Percentiles rank a stretch among this genome's conserved stretches.
These are phyloP conservation scores for Neobulgaria alba DNA, from an alignment of 2,329 filamentous ascomycete species.

Conservation along the genomic window DNA sequence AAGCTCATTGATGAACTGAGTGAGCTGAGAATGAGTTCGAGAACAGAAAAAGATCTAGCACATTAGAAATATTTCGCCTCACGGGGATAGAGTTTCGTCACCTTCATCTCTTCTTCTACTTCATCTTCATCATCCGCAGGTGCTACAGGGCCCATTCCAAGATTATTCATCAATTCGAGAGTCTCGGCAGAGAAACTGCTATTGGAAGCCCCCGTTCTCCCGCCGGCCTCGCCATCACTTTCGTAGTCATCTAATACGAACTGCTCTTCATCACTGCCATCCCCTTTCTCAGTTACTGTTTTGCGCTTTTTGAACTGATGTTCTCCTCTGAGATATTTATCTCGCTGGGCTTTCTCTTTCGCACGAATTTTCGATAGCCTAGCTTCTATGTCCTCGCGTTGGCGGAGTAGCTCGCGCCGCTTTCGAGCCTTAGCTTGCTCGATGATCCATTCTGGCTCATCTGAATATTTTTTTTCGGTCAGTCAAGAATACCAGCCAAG, in stretches of 20 bases:
- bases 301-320: conserved; percentile 41
- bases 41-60: conserved; percentile 59
- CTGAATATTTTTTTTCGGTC: conserved; percentile 32
- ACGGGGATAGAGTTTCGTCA: conserved; percentile 8
- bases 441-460: conserved; percentile 62
- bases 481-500: conserved; percentile 10
- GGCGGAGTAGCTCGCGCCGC: conserved; percentile 44
- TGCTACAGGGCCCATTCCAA: conserved; percentile 31
- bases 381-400: conserved; percentile 50
- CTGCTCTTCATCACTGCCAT: conserved; percentile 40
- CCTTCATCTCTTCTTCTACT: conserved; percentile 48
- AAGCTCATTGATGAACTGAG: conserved; percentile 61
- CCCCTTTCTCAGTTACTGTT: conserved; percentile 18
- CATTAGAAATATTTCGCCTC: conserved; percentile 5
- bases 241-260: conserved; percentile 63
- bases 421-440: conserved; percentile 52
- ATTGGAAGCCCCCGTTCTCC: conserved; percentile 26
- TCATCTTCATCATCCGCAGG: conserved; percentile 38
- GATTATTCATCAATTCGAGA: conserved; percentile 51
- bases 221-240: conserved; percentile 44
- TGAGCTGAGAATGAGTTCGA: conserved; percentile 63
- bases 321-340: conserved; percentile 34
- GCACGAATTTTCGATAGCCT: conserved; percentile 47
- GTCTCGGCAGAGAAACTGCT: conserved; percentile 51
- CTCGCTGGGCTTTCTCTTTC: conserved; percentile 45